Evolutionary conservation across 2,329 filamentous ascomycete species (phyloP), one percentile per base, ranked within the genome.

Genomic region (Saccharata proteae): DNA sequence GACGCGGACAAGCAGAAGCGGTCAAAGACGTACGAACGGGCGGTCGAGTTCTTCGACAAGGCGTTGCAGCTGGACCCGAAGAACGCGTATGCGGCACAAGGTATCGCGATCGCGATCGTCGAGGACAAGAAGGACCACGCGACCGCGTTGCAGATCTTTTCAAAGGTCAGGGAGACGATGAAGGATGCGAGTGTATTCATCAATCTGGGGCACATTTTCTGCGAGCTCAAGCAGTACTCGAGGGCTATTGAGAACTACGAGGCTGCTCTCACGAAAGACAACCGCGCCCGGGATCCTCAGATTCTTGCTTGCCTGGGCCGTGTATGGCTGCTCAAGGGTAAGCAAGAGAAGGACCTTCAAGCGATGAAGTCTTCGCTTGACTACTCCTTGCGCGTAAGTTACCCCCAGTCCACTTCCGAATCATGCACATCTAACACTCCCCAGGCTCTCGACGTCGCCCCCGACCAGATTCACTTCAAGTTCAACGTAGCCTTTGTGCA

Each of bases 401-500:
- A 22, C 15, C 8, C 15, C 6, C n/a, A n/a, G 9, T 6, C 8
- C 17, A n/a, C n/a, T n/a, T n/a, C n/a, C n/a, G n/a, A n/a, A n/a
- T n/a, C n/a, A n/a, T n/a, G n/a, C n/a, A n/a, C n/a, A n/a, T n/a
- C n/a, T 36, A 20, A 26, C 34, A 18, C 18, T 29, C 21, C 4
- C 10, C 5, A 80, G 71, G 84, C 88, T 16, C 71, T 93, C 12
- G 71, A 75, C 34, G 71, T 80, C 33, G 76, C 81, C 1, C 81
- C 85, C 0, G 80, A 90, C 4, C 83, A 93, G 46, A 69, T 86
- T 17, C 84, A 93, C 56, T 83, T 90, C 55, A 84, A 90, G 54
- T 98, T 98, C 69, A 98, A 98, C 48, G 82, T 98, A 16, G 90
- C 90, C 1, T 98, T 94, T 49, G 83, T 96, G 16, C 90, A 96